Percentiles rank a stretch among this genome's conserved stretches.
phyloP scores from a whole-genome alignment of 1,284 basidiomycete species.

The Singerocomus rubriflavus region DNA sequence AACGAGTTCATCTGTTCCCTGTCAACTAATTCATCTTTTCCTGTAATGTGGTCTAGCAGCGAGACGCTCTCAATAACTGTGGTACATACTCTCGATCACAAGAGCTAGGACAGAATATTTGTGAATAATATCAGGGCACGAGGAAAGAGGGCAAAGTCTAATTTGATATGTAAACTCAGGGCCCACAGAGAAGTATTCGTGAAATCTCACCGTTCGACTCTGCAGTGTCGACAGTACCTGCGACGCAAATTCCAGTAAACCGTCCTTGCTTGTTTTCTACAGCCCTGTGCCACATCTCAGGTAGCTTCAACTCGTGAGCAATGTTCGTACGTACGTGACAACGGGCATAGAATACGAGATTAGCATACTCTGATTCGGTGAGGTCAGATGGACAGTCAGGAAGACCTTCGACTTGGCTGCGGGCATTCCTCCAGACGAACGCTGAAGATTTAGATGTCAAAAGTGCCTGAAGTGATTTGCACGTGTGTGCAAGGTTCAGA shows the following conservation, averaged over 20 bases:
- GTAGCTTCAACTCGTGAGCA: neutral
- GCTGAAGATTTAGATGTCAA: constrained; percentile 17
- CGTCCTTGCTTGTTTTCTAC: neutral
- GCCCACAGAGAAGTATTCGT: neutral
- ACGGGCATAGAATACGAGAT: constrained; percentile 20
- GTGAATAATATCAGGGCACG: neutral
- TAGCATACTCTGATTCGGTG: constrained; percentile 30
- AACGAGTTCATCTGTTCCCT: constrained; percentile 2
- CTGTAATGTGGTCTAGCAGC: neutral
- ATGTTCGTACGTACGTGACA: constrained; percentile 11
- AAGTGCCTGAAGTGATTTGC: constrained; percentile 15
- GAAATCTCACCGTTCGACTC: neutral
- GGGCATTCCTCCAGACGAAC: constrained; percentile 17
- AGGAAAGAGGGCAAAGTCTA: neutral
- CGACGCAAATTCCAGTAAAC: constrained; percentile 12
- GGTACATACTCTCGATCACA: neutral
- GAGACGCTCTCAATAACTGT: neutral
- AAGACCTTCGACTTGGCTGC: constrained; percentile 4
- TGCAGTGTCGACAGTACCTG: constrained; percentile 10
- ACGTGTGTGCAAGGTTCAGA: constrained; percentile 20
- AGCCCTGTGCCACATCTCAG: neutral
- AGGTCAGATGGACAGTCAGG: constrained; percentile 29
- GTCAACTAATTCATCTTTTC: neutral
- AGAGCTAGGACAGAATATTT: neutral
- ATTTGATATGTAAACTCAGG: neutral